These are phyloP conservation scores for Spiraea crenata DNA, from an alignment of 331 rosid genomes.

Conservation along the genomic window DNA sequence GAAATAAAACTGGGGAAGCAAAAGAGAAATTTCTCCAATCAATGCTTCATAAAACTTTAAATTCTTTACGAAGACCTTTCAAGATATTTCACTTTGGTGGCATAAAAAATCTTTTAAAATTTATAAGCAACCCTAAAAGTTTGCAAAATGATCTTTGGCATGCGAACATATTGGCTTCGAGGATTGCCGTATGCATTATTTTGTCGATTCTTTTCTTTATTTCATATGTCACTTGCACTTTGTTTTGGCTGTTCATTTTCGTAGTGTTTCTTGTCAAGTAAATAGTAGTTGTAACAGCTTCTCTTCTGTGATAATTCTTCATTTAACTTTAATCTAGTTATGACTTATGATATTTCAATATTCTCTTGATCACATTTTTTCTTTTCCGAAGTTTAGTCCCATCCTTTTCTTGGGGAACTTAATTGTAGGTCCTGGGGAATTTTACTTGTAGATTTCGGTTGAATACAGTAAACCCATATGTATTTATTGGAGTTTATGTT, in stretches of 20 bases:
- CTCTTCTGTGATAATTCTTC: not conserved
- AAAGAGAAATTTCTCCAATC: not conserved
- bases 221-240: not conserved
- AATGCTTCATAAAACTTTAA: not conserved
- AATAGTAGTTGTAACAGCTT: not conserved
- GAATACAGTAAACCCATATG: not conserved
- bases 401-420: not conserved
- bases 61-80: not conserved
- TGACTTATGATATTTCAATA: not conserved
- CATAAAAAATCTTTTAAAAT: not conserved
- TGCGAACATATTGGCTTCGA: not conserved
- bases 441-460: not conserved
- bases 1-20: not conserved
- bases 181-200: not conserved
- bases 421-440: not conserved
- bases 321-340: not conserved
- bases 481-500: not conserved
- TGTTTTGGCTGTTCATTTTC: not conserved
- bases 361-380: not conserved
- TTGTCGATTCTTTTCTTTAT: not conserved
- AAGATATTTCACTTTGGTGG: not conserved
- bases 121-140: not conserved
- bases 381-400: not conserved
- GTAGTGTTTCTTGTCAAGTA: not conserved
- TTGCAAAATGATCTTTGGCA: not conserved